These are phyloP conservation scores for Talaromyces sp. DNA, from an alignment of 2,329 filamentous ascomycete genomes.

Conservation along the genomic window DNA sequence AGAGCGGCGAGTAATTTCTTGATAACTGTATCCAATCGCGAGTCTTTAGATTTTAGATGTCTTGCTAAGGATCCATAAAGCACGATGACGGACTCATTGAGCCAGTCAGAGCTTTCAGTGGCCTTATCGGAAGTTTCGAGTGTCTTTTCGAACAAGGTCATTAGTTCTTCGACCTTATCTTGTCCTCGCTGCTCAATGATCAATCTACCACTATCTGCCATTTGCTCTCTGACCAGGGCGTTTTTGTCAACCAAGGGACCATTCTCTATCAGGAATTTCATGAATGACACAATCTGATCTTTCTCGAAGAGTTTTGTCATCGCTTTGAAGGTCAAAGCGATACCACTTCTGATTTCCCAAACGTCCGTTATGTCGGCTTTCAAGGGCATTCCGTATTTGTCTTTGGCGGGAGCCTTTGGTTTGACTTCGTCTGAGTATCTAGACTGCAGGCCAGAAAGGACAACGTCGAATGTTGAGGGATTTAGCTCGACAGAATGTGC, in stretches of 20 bases:
- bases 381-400: constrained; percentile 90
- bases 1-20: constrained; percentile 81
- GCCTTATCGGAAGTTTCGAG: constrained; percentile 82
- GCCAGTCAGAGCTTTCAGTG: constrained; percentile 76
- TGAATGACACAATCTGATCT: constrained; percentile 68
- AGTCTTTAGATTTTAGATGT: constrained; percentile 79
- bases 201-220: constrained; percentile 83
- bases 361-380: constrained; percentile 84
- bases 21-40: constrained; percentile 82
- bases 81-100: constrained; percentile 96
- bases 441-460: constrained; percentile 64
- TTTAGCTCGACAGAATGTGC: constrained; percentile 67
- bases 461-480: constrained; percentile 56
- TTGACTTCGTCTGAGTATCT: constrained; percentile 77
- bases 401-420: constrained; percentile 75
- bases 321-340: constrained; percentile 82
- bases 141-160: constrained; percentile 85
- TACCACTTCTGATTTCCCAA: constrained; percentile 87
- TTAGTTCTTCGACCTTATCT: constrained; percentile 77
- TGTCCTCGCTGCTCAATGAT: constrained; percentile 80
- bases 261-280: constrained; percentile 78
- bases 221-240: constrained; percentile 73
- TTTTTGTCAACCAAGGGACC: constrained; percentile 85
- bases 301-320: constrained; percentile 68
- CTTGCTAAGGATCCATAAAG: constrained; percentile 91